Evolutionary conservation across 345 rosid genomes (phyloP), one percentile per base, ranked within the genome.

Genomic region (Eucalyptus polybractea): DNA sequence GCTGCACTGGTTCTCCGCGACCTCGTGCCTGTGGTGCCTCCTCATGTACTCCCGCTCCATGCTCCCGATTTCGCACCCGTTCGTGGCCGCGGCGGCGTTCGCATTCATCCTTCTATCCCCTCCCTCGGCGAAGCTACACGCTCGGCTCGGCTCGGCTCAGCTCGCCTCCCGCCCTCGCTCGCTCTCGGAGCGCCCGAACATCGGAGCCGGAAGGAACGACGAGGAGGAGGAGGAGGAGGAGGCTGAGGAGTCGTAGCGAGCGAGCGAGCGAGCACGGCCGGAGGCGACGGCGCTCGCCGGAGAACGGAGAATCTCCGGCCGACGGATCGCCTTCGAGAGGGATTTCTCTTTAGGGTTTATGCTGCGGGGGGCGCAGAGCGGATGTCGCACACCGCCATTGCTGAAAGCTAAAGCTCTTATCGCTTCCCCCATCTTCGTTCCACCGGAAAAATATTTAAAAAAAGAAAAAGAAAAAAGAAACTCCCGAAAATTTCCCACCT

Each of bases 1-100:
- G 90, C 93, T 93, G 90, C 98, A 95, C 99, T 97, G 99, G 90
- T 96, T 92, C 80, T 93, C 94, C 31, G 90, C 81, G 29, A 93
- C 93, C 92, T 95, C 93, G 69, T 93, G 98, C 56, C 86, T 92
- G 90, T 96, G 99, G 56, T 94, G 95, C 62, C 94, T 96, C 81
- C 94, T 91, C 21, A 94, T 90, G 90, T 90, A 93, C 90, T 97
- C 98, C 87, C 90, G 88, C 92, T 96, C 98, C 85, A 65, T 80
- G 45, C 93, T 50, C 27, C 87, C 91, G 40, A 56, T 86, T 88
- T 92, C 93, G 50, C 89, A 90, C 80, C 90, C 91, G 85, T 54
- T 89, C 67, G 42, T 4, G 58, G 58, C 58, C 25, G 22, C 56
- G 5, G 56, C 65, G 87, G 90, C 91, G 87, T 91, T 94, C 95